These are phyloP conservation scores for Aureobasidium mangrovei DNA, from an alignment of 2,329 filamentous ascomycete species.

Conservation along the genomic window DNA sequence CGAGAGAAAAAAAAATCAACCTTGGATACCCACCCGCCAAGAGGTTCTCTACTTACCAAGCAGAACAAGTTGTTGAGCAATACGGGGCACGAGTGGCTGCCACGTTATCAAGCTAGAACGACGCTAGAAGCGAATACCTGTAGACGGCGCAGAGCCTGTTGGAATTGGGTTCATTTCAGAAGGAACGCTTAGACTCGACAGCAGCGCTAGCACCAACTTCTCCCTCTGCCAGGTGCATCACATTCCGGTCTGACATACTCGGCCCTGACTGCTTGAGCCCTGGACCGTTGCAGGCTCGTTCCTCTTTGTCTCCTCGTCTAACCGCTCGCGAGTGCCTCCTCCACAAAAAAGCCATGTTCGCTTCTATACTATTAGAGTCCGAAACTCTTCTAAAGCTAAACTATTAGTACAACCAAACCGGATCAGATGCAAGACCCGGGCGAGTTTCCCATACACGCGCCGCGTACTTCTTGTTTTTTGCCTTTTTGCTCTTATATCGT, in stretches of 20 bases:
- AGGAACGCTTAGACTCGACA: constrained; percentile 9
- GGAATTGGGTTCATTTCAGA: constrained; percentile 4
- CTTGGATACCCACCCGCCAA: not conserved
- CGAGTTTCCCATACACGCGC: not conserved
- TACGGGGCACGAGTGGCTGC: not conserved
- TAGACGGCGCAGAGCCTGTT: not conserved
- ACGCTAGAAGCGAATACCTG: constrained; percentile 8
- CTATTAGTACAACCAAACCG: constrained; percentile 11
- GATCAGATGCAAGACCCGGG: not conserved
- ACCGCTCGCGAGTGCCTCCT: constrained; percentile 1
- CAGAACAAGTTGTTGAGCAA: not conserved
- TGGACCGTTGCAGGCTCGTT: constrained; percentile 10
- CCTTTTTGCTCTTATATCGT: constrained; percentile 8
- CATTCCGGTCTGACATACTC: not conserved
- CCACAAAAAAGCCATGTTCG: not conserved
- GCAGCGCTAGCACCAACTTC: constrained; percentile 8
- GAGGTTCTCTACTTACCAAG: not conserved
- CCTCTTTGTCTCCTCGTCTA: not conserved
- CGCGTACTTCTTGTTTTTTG: constrained; percentile 7
- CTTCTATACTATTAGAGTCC: constrained; percentile 2
- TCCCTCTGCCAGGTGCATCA: not conserved
- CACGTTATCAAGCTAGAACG: constrained; percentile 12
- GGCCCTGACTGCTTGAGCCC: not conserved
- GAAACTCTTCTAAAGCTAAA: constrained; percentile 4
- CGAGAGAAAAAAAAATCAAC: constrained; percentile 4